Evolutionary conservation across 2,329 filamentous ascomycete species (phyloP).

Genomic region (Arthrobotrys sphaeroides): DNA sequence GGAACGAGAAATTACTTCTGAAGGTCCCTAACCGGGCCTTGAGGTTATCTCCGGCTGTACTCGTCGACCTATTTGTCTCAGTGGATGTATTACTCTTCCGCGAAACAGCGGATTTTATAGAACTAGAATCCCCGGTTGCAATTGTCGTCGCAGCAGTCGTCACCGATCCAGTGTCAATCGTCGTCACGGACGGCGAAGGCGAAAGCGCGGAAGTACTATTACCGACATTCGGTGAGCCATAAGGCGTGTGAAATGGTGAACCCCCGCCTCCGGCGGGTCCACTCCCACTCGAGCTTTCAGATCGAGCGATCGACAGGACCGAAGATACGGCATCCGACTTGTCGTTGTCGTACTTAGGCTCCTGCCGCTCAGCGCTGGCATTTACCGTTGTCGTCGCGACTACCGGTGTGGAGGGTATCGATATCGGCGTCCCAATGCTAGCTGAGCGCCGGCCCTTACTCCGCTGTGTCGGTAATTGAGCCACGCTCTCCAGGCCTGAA

Average conservation of each 20-base stretch:
- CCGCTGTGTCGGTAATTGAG: constrained; percentile 50
- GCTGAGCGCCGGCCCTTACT: constrained; percentile 19
- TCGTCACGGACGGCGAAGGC: constrained; percentile 32
- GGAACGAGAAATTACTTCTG: constrained; percentile 44
- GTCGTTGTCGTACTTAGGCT: constrained; percentile 48
- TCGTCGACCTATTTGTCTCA: constrained; percentile 13
- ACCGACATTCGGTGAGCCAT: constrained; percentile 20
- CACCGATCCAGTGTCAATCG: constrained; percentile 27
- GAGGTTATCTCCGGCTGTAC: constrained; percentile 24
- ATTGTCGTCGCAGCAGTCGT: constrained; percentile 20
- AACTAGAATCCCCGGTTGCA: constrained; percentile 16
- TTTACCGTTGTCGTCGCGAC: constrained; percentile 40
- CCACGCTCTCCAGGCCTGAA: constrained; percentile 30
- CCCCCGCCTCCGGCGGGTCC: constrained; percentile 14
- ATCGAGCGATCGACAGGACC: constrained; percentile 45
- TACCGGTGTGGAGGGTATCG: constrained; percentile 22
- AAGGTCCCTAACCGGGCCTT: constrained; percentile 35
- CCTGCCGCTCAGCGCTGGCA: constrained; percentile 45
- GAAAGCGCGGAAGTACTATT: constrained; percentile 13
- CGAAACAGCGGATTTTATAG: constrained; percentile 9
- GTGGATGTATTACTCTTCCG: constrained; percentile 15
- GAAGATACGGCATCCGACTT: constrained; percentile 45
- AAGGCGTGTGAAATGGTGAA: constrained; percentile 36
- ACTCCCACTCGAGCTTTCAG: constrained; percentile 42
- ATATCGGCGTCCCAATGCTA: constrained; percentile 32